These are phyloP conservation scores for Didymella pomorum DNA, from an alignment of 2,329 filamentous ascomycete species.

Conservation along the genomic window DNA sequence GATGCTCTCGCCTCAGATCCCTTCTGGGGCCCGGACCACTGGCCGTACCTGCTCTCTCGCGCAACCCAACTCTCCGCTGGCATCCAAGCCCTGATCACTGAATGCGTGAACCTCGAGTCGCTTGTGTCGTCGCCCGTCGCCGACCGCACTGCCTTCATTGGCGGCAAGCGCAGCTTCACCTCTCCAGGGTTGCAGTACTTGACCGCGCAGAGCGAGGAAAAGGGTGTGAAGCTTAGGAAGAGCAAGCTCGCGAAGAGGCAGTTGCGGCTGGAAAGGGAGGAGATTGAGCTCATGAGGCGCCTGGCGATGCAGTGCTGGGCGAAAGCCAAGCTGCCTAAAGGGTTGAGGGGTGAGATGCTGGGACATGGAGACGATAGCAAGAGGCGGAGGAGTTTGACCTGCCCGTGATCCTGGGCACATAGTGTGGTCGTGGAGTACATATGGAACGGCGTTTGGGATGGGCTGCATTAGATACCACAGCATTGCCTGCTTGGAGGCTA, in stretches of 20 bases:
- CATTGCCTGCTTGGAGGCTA: conserved; percentile 10
- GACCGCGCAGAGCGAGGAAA: conserved; percentile 24
- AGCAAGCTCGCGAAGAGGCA: conserved; percentile 58
- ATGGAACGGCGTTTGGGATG: conserved; percentile 7
- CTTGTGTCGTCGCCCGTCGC: conserved; percentile 47
- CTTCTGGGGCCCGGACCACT: conserved; percentile 56
- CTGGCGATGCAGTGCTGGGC: conserved; percentile 56
- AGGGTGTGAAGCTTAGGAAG: conserved; percentile 44
- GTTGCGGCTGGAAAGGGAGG: conserved; percentile 53
- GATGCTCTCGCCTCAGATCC: conserved; percentile 52
- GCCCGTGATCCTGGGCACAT: conserved; percentile 3
- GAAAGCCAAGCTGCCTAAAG: conserved; percentile 36
- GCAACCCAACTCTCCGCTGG: conserved; percentile 53
- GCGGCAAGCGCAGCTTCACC: conserved; percentile 31
- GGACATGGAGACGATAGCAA: background rate
- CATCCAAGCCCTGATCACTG: conserved; percentile 57
- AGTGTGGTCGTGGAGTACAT: background rate
- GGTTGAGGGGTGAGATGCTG: conserved; percentile 11
- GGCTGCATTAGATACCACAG: conserved; percentile 21
- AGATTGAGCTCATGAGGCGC: conserved; percentile 53
- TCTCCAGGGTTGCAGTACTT: conserved; percentile 27
- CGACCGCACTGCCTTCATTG: conserved; percentile 20
- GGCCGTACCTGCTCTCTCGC: conserved; percentile 54
- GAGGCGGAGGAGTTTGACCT: conserved; percentile 19
- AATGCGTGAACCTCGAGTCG: conserved; percentile 54